A percentile compares a stretch with the other conserved stretches of the same genome.
Evolutionary conservation across 2,329 filamentous ascomycete genomes (phyloP).

Genomic region (Thelonectria olida): DNA sequence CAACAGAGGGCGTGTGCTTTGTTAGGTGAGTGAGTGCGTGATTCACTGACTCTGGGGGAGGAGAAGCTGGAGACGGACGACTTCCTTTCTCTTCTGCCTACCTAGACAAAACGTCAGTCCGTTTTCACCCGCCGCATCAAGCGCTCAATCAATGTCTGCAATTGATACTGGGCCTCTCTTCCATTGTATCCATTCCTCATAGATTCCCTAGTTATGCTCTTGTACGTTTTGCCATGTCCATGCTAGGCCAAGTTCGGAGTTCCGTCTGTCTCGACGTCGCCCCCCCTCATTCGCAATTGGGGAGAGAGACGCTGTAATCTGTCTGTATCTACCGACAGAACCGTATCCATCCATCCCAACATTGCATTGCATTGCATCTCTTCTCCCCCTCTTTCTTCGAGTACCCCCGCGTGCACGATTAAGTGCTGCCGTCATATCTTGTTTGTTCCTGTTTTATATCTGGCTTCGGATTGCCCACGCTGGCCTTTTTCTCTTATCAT

Average conservation of each 20-base stretch:
- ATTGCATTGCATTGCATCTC: conserved; percentile 5
- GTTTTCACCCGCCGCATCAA: conserved; percentile 26
- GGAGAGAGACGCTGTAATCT: background rate
- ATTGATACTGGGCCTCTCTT: no score
- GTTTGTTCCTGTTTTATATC: background rate
- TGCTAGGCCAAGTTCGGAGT: conserved; percentile 17
- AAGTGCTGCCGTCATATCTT: background rate
- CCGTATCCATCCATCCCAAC: background rate
- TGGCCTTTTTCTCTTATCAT: background rate
- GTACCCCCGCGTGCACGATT: conserved; percentile 15
- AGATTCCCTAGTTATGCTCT: background rate
- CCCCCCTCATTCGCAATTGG: conserved; percentile 1
- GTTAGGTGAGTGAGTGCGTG: background rate
- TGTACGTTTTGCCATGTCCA: conserved; percentile 1
- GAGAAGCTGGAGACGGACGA: conserved; percentile 7
- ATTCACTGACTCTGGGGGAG: conserved; percentile 6
- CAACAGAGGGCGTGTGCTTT: background rate
- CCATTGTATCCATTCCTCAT: background rate
- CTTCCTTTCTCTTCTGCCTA: conserved; percentile 6
- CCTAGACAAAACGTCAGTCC: conserved; percentile 24
- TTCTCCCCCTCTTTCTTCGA: conserved; percentile 3
- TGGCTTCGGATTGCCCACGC: background rate
- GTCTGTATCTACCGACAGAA: background rate
- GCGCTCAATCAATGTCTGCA: no score
- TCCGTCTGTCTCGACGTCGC: conserved; percentile 14